Percentiles rank a stretch among this genome's conserved stretches.
phyloP scores from a whole-genome alignment of 495 filamentous ascomycete genomes.

The Annulohypoxylon stygium region DNA sequence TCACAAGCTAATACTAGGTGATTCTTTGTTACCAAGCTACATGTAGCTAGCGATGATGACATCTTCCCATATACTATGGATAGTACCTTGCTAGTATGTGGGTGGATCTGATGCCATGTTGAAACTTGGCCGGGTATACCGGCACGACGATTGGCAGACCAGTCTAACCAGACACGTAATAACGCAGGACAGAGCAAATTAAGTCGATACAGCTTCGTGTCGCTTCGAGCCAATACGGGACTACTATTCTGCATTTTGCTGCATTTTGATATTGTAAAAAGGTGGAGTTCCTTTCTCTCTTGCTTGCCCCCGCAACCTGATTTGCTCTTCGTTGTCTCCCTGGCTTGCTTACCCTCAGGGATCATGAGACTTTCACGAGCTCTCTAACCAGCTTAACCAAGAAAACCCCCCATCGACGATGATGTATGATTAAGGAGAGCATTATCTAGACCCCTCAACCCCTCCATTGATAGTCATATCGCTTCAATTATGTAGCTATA shows the following conservation, averaged over 20 bases:
- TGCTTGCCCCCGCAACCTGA: slow-evolving; percentile 32
- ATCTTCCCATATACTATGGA: slow-evolving; percentile 10
- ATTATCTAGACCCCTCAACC: not conserved
- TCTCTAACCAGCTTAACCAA: not conserved
- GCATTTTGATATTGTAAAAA: slow-evolving; percentile 22
- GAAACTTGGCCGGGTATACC: slow-evolving; percentile 38
- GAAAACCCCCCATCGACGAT: not conserved
- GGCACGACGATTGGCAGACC: slow-evolving; percentile 31
- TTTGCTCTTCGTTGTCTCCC: slow-evolving; percentile 16
- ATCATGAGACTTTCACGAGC: slow-evolving; percentile 21
- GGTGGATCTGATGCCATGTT: slow-evolving; percentile 33
- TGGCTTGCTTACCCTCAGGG: slow-evolving; percentile 16
- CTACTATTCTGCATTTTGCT: slow-evolving; percentile 1
- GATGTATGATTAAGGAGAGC: not conserved
- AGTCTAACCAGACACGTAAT: slow-evolving; percentile 35
- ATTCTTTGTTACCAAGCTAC: slow-evolving; percentile 20
- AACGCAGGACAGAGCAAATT: slow-evolving; percentile 10
- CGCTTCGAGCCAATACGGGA: slow-evolving; percentile 15
- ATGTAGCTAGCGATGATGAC: slow-evolving; percentile 34
- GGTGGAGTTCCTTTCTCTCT: slow-evolving; percentile 27
- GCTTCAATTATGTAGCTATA: slow-evolving; percentile 1
- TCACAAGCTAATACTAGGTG: slow-evolving; percentile 15
- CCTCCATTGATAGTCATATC: slow-evolving; percentile 3
- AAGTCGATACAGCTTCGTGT: slow-evolving; percentile 26
- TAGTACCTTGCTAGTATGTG: slow-evolving; percentile 6